Evolutionary conservation across 208 protist species (phyloP).

Genomic region (Acanthamoeba polyphaga): DNA sequence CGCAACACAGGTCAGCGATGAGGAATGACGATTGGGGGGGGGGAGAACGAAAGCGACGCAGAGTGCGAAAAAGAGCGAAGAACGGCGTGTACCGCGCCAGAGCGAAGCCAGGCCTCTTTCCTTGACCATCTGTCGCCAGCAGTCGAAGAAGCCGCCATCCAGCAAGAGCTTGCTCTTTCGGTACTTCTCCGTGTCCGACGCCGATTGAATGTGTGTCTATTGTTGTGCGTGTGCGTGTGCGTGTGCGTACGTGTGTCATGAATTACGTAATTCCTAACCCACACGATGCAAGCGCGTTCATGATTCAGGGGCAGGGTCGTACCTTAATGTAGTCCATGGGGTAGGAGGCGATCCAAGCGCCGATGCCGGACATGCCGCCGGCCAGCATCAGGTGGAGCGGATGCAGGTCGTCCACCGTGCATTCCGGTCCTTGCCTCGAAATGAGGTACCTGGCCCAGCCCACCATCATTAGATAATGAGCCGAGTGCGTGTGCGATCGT

Average conservation of each 20-base stretch:
- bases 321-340: slow-evolving; percentile 61
- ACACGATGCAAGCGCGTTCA: too few relatives aligned
- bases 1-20: neutral
- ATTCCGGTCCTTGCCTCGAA: neutral
- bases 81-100: neutral
- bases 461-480: neutral
- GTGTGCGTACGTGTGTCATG: too few relatives aligned
- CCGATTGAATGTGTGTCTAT: slow-evolving; percentile 56
- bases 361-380: slow-evolving; percentile 64
- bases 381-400: slow-evolving; percentile 62
- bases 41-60: neutral
- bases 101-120: neutral
- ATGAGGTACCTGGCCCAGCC: neutral
- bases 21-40: neutral
- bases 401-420: slow-evolving; percentile 51
- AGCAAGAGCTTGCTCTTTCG: slow-evolving; percentile 16
- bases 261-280: too few relatives aligned
- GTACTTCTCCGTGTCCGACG: slow-evolving; percentile 18
- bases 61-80: neutral
- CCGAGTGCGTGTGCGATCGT: too few relatives aligned
- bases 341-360: slow-evolving; percentile 58
- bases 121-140: slow-evolving; percentile 27
- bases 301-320: neutral
- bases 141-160: slow-evolving; percentile 60
- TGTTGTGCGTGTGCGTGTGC: too few relatives aligned